Conservation (phyloP, 108 stramenopile genomes). For the Bacterosira constricta region DNA sequence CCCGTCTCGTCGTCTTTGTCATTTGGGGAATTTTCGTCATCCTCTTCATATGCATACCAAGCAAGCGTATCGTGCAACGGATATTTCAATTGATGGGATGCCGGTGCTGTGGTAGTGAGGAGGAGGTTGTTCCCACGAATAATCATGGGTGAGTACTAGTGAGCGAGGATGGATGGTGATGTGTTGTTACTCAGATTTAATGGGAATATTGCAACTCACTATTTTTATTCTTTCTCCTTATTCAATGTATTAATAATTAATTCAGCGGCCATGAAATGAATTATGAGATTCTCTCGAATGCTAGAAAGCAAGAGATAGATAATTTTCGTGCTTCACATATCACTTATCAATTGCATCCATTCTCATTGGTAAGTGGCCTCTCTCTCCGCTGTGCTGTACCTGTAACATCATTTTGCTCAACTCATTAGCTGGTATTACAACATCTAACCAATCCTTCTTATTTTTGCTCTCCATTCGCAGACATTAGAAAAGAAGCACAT, state of each 20-base stretch:
- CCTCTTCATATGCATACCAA: conserved; percentile 10
- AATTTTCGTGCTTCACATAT: conserved; percentile 25
- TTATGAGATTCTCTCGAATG: conserved; percentile 26
- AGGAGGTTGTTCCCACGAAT: background rate
- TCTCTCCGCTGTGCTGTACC: background rate
- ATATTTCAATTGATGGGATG: background rate
- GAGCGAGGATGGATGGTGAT: background rate
- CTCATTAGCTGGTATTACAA: no score
- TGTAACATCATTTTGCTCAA: background rate
- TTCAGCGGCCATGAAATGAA: no score
- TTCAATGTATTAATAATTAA: no score
- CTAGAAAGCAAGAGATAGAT: conserved; percentile 30
- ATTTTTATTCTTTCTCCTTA: background rate
- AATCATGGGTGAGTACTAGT: background rate
- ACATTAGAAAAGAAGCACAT: conserved; percentile 30
- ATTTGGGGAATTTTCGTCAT: conserved; percentile 11
- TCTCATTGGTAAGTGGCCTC: conserved; percentile 27
- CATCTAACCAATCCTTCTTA: background rate
- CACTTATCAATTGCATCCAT: conserved; percentile 18
- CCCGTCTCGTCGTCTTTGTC: conserved; percentile 11
- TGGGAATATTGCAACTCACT: no score
- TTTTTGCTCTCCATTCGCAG: background rate
- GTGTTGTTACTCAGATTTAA: background rate
- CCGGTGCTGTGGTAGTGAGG: background rate
- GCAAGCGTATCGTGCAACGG: background rate